These are phyloP conservation scores for Backusella macrospora DNA, from an alignment of 192 early-diverging fungal genomes.

Conservation along the genomic window DNA sequence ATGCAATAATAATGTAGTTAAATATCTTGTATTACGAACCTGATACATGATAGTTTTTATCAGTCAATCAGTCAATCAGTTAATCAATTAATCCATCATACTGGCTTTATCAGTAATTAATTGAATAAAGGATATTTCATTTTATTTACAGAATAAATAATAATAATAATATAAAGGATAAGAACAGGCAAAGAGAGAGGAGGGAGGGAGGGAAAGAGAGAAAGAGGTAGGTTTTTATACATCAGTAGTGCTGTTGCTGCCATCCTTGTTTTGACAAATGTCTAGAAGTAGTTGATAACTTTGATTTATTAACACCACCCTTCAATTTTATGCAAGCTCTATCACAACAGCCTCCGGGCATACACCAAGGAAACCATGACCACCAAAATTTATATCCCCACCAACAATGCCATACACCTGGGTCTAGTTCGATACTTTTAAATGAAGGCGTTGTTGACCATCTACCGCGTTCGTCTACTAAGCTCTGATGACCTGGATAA, in stretches of 20 bases:
- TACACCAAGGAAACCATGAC: constrained; percentile 20
- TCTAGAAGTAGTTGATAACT: neutral
- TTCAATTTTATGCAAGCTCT: constrained; percentile 3
- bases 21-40: too few relatives aligned
- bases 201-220: neutral
- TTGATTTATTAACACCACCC: neutral
- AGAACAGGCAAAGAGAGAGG: neutral
- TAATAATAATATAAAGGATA: neutral
- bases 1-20: too few relatives aligned
- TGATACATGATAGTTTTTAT: too few relatives aligned
- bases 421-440: constrained; percentile 17
- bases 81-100: too few relatives aligned
- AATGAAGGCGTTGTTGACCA: constrained; percentile 12
- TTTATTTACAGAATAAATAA: constrained; percentile 16
- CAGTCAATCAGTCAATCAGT: too few relatives aligned
- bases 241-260: constrained; percentile 15
- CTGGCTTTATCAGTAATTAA: neutral
- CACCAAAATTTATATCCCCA: constrained; percentile 24
- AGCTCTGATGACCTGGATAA: constrained; percentile 5
- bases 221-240: neutral
- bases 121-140: neutral
- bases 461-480: constrained; percentile 8
- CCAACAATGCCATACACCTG: constrained; percentile 19
- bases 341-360: constrained; percentile 22
- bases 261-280: constrained; percentile 19